Base-by-base conservation (phyloP, 805 yeast genomes). In the Hanseniaspora vineae region DNA sequence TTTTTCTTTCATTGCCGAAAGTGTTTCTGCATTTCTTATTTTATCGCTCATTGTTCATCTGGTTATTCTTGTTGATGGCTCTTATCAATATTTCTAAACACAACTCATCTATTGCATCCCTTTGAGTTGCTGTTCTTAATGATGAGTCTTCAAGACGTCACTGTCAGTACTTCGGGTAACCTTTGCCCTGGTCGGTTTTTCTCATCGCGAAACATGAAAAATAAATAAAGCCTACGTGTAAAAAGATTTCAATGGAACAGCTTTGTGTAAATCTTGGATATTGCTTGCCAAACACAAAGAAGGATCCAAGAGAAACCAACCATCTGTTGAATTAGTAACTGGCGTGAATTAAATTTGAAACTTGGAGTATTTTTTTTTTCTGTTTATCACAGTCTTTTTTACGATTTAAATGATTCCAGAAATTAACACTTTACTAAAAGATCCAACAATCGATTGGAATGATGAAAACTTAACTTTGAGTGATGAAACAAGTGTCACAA, bases 21-120 rank as follows among this genome's bases (percentile, higher is more conserved):
- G 80, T 44, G 69, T 67, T 55, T 76, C 81, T 51, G 71, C 71
- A 42, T 80, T 84, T 52, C 82, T 67, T 19, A 77, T 67, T 62
- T 76, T 78, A 54, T 82, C 88, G 5, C 86, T 80, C 87, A 75
- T 45, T 40, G 6, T 17, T 37, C 10, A 10, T 15, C 40, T n/a
- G 12, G 40, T 18, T 4, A 5, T 6, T 37, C 17, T 39, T 12
- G 5, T 14, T 19, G 42, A 12, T 19, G 29, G 29, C 29, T 23
- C 8, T n/a, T n/a, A n/a, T n/a, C n/a, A n/a, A n/a, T n/a, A n/a
- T n/a, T n/a, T n/a, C n/a, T n/a, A n/a, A n/a, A n/a, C n/a, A n/a
- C n/a, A n/a, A n/a, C n/a, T n/a, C n/a, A n/a, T n/a, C n/a, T n/a
- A n/a, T n/a, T n/a, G n/a, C n/a, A n/a, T n/a, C n/a, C n/a, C n/a